A percentile compares a stretch with the other conserved stretches of the same genome.
Evolutionary conservation across 1,284 basidiomycete genomes (phyloP).

Genomic region (Ganoderma resinaceum): DNA sequence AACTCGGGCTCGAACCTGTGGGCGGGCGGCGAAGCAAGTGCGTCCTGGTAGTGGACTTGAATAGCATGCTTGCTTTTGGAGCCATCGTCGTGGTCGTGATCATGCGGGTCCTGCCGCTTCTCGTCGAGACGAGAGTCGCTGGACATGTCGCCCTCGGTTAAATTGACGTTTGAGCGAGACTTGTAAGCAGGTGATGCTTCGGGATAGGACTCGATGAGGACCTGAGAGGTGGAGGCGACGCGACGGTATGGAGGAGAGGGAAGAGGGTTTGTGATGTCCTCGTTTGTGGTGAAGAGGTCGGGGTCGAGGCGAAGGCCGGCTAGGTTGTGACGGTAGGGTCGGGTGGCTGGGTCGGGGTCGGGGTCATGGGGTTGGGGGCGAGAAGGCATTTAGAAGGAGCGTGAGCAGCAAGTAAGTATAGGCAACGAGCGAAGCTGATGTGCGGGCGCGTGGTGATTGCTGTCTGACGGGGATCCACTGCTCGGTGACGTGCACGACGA

Average conservation of each 20-base stretch:
- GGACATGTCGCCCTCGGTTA: constrained; percentile 30
- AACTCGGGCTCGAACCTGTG: constrained; percentile 37
- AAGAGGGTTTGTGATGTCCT: constrained; percentile 36
- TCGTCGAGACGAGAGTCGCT: constrained; percentile 26
- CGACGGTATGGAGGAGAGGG: constrained; percentile 44
- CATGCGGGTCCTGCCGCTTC: constrained; percentile 15
- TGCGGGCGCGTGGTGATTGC: not conserved
- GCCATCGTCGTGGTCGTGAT: constrained; percentile 26
- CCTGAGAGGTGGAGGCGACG: constrained; percentile 37
- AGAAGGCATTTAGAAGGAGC: constrained; percentile 14
- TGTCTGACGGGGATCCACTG: constrained; percentile 2
- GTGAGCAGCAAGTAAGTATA: not conserved
- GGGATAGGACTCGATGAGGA: constrained; percentile 34
- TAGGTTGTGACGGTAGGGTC: constrained; percentile 12
- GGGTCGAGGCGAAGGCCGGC: constrained; percentile 22
- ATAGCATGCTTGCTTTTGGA: constrained; percentile 47
- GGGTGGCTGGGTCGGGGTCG: constrained; percentile 7
- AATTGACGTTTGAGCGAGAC: constrained; percentile 36
- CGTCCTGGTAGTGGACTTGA: constrained; percentile 61
- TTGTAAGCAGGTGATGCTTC: constrained; percentile 38
- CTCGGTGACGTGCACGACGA: not conserved
- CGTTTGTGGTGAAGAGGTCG: constrained; percentile 35
- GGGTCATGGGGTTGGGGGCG: constrained; percentile 20
- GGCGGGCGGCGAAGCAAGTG: constrained; percentile 39
- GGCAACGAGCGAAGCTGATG: not conserved